phyloP scores from a whole-genome alignment of 2,329 filamentous ascomycete genomes.

The Apiospora sp. region DNA sequence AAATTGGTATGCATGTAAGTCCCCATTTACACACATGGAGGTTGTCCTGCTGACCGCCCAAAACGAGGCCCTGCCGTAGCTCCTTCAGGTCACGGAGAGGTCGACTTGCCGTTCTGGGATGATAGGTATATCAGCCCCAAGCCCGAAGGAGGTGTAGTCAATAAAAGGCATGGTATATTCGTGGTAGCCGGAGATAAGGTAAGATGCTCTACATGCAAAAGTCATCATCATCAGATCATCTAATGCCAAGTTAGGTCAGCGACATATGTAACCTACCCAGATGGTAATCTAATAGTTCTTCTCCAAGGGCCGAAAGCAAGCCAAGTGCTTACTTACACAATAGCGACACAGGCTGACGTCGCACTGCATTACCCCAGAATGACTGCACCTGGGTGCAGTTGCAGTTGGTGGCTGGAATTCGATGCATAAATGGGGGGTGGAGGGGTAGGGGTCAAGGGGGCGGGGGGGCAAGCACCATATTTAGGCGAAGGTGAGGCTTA shows the following conservation, averaged over 20 bases:
- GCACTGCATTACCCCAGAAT: slow-evolving; percentile 17
- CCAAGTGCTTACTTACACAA: background rate
- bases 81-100: background rate
- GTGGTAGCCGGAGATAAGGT: slow-evolving; percentile 10
- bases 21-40: background rate
- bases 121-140: background rate
- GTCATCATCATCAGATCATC: background rate
- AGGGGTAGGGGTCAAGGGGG: background rate
- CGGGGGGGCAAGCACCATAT: background rate
- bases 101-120: background rate
- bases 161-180: background rate
- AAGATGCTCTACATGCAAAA: background rate
- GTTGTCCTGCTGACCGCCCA: slow-evolving; percentile 3
- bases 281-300: background rate
- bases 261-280: slow-evolving; percentile 3
- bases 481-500: slow-evolving; percentile 3
- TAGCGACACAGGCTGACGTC: background rate
- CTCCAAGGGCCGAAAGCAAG: background rate
- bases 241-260: background rate
- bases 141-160: background rate
- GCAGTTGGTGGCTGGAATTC: background rate
- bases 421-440: background rate
- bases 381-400: background rate
- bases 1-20: slow-evolving; percentile 5
- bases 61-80: background rate